These are phyloP conservation scores for Globisporangium iwayamae DNA, from an alignment of 352 stramenopile species.

Conservation along the genomic window DNA sequence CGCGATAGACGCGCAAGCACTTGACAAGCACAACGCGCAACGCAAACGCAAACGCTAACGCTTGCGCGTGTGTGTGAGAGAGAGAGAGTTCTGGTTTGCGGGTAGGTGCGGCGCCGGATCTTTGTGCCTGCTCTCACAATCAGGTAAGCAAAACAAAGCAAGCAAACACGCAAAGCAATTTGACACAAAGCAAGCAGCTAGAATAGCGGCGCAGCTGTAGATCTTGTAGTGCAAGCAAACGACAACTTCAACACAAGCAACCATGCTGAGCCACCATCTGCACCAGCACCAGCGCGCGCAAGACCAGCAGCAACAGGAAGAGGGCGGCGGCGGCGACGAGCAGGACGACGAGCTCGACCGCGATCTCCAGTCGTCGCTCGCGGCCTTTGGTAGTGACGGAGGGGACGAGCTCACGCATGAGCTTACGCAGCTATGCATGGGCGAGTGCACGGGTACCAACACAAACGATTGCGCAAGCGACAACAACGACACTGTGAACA, in stretches of 20 bases:
- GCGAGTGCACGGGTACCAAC: background rate
- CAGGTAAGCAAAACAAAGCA: background rate
- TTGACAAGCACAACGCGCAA: background rate
- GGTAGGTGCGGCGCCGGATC: background rate
- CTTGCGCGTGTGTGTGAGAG: background rate
- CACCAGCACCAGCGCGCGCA: constrained; percentile 1
- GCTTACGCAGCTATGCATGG: background rate
- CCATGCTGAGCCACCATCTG: background rate
- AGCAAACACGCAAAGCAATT: constrained; percentile 1
- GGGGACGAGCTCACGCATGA: background rate
- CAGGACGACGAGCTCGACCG: constrained; percentile 8
- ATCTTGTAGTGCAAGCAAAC: background rate
- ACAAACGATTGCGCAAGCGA: background rate
- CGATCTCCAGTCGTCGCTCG: background rate
- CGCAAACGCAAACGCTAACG: background rate
- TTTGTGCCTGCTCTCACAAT: background rate
- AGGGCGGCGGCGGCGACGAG: background rate
- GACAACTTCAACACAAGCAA: background rate
- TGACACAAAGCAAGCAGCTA: background rate
- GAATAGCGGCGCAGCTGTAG: background rate
- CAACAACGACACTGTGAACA: constrained; percentile 1
- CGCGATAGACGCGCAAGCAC: constrained; percentile 1
- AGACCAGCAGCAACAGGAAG: background rate
- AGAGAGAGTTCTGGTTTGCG: background rate
- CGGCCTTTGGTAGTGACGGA: background rate